Conservation (phyloP, 2,329 filamentous ascomycete species). For the Achaetomium macrosporum region DNA sequence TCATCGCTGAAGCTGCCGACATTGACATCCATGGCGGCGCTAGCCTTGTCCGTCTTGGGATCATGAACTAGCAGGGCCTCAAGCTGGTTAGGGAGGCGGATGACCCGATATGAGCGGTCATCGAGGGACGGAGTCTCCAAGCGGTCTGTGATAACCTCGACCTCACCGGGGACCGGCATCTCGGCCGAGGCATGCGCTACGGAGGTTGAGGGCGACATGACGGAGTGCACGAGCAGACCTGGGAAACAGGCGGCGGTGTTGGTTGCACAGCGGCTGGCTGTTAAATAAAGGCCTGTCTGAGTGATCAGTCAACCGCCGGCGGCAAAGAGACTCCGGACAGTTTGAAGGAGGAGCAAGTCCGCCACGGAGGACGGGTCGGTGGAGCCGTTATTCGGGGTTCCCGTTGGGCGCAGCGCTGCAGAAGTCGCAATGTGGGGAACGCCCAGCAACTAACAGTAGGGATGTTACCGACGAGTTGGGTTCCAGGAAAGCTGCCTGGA, state of each 20-base stretch:
- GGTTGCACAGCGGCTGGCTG: background rate
- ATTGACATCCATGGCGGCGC: conserved; percentile 89
- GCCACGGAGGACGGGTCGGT: background rate
- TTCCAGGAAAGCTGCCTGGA: conserved; percentile 5
- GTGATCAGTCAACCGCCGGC: background rate
- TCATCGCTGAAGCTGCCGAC: conserved; percentile 94
- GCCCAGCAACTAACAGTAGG: background rate
- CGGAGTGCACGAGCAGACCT: conserved; percentile 1
- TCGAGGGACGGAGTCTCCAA: conserved; percentile 82
- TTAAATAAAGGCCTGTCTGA: background rate
- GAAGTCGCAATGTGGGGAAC: conserved; percentile 9
- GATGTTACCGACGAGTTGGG: conserved; percentile 14
- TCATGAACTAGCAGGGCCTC: conserved; percentile 93
- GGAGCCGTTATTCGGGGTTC: too few species aligned
- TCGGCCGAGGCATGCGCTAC: conserved; percentile 11
- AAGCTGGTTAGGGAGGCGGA: conserved; percentile 77
- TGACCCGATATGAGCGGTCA: conserved; percentile 80
- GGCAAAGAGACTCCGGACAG: background rate
- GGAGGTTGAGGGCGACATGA: conserved; percentile 15
- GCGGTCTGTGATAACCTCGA: conserved; percentile 54
- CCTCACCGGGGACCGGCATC: conserved; percentile 28
- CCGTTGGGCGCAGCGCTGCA: background rate
- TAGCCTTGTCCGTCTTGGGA: conserved; percentile 91
- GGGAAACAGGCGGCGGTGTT: background rate
- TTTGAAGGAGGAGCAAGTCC: background rate